Evolutionary conservation across 371 early-diverging fungal species (phyloP).

Genomic region (Gilbertella persicaria): DNA sequence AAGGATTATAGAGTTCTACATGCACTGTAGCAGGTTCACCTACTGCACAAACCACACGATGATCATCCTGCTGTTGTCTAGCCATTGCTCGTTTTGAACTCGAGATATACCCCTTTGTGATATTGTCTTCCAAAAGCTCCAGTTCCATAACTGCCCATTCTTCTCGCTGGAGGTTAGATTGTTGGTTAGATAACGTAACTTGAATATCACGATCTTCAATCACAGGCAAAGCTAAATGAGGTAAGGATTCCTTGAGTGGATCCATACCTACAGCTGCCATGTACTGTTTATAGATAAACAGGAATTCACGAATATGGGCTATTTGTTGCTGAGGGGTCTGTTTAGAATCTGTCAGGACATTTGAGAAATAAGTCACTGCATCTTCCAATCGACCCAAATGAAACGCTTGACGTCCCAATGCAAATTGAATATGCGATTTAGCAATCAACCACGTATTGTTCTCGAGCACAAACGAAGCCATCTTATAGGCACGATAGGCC

Average conservation of each 20-base stretch:
- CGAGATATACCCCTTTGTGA: constrained; percentile 39
- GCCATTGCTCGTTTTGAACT: constrained; percentile 44
- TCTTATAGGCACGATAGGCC: constrained; percentile 73
- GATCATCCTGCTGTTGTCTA: constrained; percentile 51
- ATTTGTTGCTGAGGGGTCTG: constrained; percentile 73
- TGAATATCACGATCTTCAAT: constrained; percentile 47
- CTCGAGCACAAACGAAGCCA: constrained; percentile 66
- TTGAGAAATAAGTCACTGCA: constrained; percentile 62
- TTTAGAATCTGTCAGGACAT: constrained; percentile 65
- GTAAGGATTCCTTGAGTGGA: constrained; percentile 42
- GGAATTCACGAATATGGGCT: constrained; percentile 75
- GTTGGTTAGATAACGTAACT: constrained; percentile 54
- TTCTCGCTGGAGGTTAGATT: constrained; percentile 44
- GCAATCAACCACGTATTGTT: constrained; percentile 75
- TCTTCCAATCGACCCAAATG: constrained; percentile 62
- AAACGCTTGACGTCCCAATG: constrained; percentile 77
- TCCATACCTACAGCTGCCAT: constrained; percentile 34
- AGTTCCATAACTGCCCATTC: constrained; percentile 65
- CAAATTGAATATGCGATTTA: constrained; percentile 85
- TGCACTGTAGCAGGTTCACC: constrained; percentile 76
- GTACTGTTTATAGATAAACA: constrained; percentile 75
- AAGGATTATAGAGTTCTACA: constrained; percentile 64
- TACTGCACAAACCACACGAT: constrained; percentile 67
- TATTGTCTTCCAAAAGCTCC: constrained; percentile 58
- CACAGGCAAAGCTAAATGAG: constrained; percentile 50